Conservation (phyloP, 2,329 filamentous ascomycete genomes). For the Emmonsiellopsis sp. region DNA sequence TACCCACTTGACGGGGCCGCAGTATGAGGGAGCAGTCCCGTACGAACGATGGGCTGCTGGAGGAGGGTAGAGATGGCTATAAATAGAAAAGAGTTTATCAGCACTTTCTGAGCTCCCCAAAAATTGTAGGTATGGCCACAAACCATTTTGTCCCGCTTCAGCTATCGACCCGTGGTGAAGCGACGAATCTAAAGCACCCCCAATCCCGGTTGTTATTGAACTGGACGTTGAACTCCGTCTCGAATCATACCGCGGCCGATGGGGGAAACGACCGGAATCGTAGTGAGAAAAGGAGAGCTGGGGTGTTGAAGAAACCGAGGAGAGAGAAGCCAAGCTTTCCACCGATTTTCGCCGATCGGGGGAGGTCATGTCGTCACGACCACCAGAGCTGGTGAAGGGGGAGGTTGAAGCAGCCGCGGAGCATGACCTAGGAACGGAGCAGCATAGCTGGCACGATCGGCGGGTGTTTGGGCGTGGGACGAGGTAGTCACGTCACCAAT, state of each 20-base stretch:
- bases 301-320: slow-evolving; percentile 42
- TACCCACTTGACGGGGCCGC: slow-evolving; percentile 60
- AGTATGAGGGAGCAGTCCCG: slow-evolving; percentile 71
- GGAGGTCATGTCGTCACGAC: slow-evolving; percentile 48
- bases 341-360: slow-evolving; percentile 55
- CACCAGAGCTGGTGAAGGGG: not conserved
- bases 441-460: not conserved
- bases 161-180: slow-evolving; percentile 47
- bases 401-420: not conserved
- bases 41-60: slow-evolving; percentile 67
- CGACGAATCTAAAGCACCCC: slow-evolving; percentile 68
- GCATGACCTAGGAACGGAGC: not conserved
- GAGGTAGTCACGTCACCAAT: not conserved
- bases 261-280: slow-evolving; percentile 26
- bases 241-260: slow-evolving; percentile 27
- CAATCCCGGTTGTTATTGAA: slow-evolving; percentile 77
- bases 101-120: not conserved
- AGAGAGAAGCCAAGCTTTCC: slow-evolving; percentile 53
- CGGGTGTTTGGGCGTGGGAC: not conserved
- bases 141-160: slow-evolving; percentile 64
- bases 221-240: slow-evolving; percentile 76
- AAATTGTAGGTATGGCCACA: slow-evolving; percentile 16
- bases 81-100: not conserved
- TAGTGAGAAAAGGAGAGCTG: slow-evolving; percentile 34
- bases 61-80: slow-evolving; percentile 75